Evolutionary conservation across 129 eudicot genomes (phyloP).

Genomic region (Lactuca saligna): DNA sequence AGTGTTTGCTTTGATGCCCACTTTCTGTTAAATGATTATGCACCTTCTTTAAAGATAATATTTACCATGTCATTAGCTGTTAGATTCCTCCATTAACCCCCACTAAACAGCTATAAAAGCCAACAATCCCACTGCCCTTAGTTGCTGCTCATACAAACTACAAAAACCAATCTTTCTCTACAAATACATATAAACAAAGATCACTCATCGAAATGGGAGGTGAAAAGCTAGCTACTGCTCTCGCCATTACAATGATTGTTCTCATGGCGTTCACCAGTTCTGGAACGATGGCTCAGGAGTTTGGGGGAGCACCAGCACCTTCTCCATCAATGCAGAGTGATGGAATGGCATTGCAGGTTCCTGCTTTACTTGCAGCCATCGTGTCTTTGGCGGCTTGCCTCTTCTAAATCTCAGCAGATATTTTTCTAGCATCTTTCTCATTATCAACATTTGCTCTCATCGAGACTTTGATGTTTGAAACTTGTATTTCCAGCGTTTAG

Average conservation of each 20-base stretch:
- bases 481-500: slow-evolving; percentile 13
- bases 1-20: slow-evolving; percentile 18
- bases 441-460: not conserved
- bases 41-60: slow-evolving; percentile 7
- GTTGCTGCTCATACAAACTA: not conserved
- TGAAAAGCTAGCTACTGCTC: slow-evolving; percentile 31
- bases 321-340: slow-evolving; percentile 27
- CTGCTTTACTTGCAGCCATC: slow-evolving; percentile 30
- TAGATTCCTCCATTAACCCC: slow-evolving; percentile 27
- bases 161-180: not conserved
- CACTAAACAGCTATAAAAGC: slow-evolving; percentile 18
- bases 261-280: slow-evolving; percentile 20
- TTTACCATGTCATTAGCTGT: slow-evolving; percentile 33
- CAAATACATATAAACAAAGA: not conserved
- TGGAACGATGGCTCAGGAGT: slow-evolving; percentile 22
- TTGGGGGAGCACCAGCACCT: slow-evolving; percentile 47
- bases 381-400: slow-evolving; percentile 40
- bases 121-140: slow-evolving; percentile 6
- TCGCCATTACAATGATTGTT: slow-evolving; percentile 28
- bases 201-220: slow-evolving; percentile 24
- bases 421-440: not conserved
- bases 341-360: slow-evolving; percentile 25
- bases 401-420: slow-evolving; percentile 16
- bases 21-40: slow-evolving; percentile 23
- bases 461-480: not conserved